A percentile compares a stretch with the other conserved stretches of the same genome.
These are phyloP conservation scores for Chamaenerion angustifolium DNA, from an alignment of 345 rosid genomes.

Conservation along the genomic window DNA sequence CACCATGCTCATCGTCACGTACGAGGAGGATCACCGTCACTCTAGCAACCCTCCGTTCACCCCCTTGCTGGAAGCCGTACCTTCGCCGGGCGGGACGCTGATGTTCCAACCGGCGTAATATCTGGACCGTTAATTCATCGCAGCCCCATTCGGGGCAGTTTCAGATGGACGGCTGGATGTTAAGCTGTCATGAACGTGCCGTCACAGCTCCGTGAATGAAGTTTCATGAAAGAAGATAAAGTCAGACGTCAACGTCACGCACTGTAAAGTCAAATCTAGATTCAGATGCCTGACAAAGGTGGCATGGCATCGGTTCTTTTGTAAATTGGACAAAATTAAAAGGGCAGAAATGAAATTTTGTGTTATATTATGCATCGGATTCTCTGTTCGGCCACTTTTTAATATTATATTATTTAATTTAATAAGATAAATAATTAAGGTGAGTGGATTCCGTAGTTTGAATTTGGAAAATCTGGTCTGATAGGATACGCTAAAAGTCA, in stretches of 20 bases:
- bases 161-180: not conserved
- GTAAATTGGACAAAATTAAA: not conserved
- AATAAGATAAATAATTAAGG: not conserved
- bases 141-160: no score
- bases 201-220: not conserved
- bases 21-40: constrained; percentile 89
- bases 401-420: no score
- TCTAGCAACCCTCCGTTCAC: constrained; percentile 2
- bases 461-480: constrained; percentile 1
- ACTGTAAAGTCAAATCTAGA: not conserved
- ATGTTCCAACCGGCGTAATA: not conserved
- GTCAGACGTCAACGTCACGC: not conserved
- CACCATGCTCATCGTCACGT: constrained; percentile 73
- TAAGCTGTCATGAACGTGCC: not conserved
- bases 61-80: constrained; percentile 1
- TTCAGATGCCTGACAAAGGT: not conserved
- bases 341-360: constrained; percentile 1
- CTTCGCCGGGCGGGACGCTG: not conserved
- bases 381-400: not conserved
- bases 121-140: not conserved
- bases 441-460: not conserved
- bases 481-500: not conserved
- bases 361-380: not conserved
- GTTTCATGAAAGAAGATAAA: not conserved
- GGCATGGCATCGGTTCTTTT: not conserved